Base-by-base conservation (phyloP, 2,329 filamentous ascomycete species). In the Cadophora sp. region DNA sequence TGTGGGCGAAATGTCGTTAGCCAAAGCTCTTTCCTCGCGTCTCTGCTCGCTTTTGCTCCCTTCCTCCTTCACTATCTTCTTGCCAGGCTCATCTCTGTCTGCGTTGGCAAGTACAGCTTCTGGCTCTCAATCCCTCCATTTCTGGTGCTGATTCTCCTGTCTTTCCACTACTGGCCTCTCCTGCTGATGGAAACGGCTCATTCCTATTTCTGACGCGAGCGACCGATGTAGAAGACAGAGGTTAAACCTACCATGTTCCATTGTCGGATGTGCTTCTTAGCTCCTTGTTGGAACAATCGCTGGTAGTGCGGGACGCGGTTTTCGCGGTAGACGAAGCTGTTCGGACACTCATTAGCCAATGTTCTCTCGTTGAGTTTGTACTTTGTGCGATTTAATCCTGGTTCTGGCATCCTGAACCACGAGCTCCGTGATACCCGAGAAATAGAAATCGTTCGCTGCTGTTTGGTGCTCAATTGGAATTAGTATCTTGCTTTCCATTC, bases 281-380 rank as follows among this genome's bases (percentile, higher is more conserved):
- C 91, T 75, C 92, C 89, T 73, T 86, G 83, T 84, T 94, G 92
- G 85, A 92, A 93, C 75, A 87, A 82, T 78, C 87, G 85, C 86
- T 95, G 92, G 83, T 91, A 86, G 79, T 91, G 77, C 67, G 91
- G 91, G 77, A 94, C 92, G 77, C 86, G 87, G 87, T 95, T 95
- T 80, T 87, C 86, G 80, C 90, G 89, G 86, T 92, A 84, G 83
- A 93, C 74, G 79, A 90, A 77, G 75, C 80, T 80, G 60, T 67
- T 12, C 0, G 7, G n/a, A 64, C 65, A n/a, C 4, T 48, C 29
- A 61, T 77, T 74, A 77, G 74, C 72, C 53, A 48, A 62, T 64
- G 50, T 31, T 65, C 56, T 48, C 14, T 48, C n/a, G 5, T 19
- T 48, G 4, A 22, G 2, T 2, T 14, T n/a, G 6, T 48, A 9